These are phyloP conservation scores for Fagus crenata DNA, from an alignment of 306 rosid genomes.

Conservation along the genomic window DNA sequence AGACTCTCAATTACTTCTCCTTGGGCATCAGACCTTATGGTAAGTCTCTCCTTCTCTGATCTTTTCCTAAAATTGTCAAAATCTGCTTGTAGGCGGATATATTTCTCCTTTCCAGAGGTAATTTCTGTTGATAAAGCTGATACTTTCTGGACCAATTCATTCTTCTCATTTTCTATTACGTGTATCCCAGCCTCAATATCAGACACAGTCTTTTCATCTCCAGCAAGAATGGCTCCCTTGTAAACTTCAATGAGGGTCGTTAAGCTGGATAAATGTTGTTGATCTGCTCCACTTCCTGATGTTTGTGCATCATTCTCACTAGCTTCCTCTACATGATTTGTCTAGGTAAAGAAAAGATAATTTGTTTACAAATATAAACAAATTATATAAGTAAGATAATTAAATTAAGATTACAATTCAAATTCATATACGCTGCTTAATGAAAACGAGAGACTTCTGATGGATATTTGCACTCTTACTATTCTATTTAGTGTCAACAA, in stretches of 20 bases:
- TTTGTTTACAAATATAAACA: not conserved
- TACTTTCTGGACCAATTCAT: conserved; percentile 51
- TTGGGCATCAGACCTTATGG: conserved; percentile 57
- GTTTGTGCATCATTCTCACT: conserved; percentile 29
- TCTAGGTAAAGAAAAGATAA: conserved; percentile 30
- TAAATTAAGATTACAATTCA: not conserved
- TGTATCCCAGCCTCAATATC: conserved; percentile 51
- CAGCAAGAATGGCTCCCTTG: conserved; percentile 62
- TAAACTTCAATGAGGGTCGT: conserved; percentile 55
- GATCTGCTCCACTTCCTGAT: conserved; percentile 33
- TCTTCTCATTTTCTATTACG: conserved; percentile 39
- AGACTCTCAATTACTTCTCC: conserved; percentile 68
- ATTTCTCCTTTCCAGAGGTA: conserved; percentile 64
- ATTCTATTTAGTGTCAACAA: not conserved
- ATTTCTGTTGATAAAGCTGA: conserved; percentile 54
- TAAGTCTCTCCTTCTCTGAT: conserved; percentile 62
- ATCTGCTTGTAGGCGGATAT: conserved; percentile 79
- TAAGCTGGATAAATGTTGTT: conserved; percentile 35
- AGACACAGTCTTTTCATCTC: conserved; percentile 46
- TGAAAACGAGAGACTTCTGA: not conserved
- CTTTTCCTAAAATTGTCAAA: conserved; percentile 89
- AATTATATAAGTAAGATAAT: conserved; percentile 5
- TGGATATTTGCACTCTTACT: not conserved
- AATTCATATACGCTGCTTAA: not conserved
- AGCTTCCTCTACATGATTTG: conserved; percentile 41